Conservation (phyloP, 2,329 filamentous ascomycete species). For the Xylariaceae sp. region DNA sequence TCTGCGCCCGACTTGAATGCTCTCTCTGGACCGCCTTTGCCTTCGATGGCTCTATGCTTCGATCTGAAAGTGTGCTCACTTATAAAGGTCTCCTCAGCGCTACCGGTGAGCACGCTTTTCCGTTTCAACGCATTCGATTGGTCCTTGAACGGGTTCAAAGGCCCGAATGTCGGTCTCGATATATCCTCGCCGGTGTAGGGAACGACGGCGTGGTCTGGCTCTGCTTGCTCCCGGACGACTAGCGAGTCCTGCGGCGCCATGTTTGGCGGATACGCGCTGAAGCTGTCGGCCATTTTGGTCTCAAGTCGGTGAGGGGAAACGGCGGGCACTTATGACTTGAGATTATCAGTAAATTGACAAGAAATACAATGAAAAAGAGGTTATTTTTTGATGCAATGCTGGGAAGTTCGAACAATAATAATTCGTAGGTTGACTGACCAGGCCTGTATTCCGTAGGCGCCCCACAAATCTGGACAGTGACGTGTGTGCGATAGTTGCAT, state of each 20-base stretch:
- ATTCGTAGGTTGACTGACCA: not conserved
- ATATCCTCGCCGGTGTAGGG: constrained; percentile 69
- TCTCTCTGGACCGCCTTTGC: constrained; percentile 52
- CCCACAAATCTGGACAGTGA: not conserved
- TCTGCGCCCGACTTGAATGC: constrained; percentile 51
- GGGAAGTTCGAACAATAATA: not conserved
- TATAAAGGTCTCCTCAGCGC: constrained; percentile 80
- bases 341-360: not conserved
- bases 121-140: constrained; percentile 59
- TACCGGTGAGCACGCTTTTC: constrained; percentile 79
- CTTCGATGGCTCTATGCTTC: constrained; percentile 79
- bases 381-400: not conserved
- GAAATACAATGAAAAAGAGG: not conserved
- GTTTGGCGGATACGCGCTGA: constrained; percentile 60
- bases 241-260: constrained; percentile 61
- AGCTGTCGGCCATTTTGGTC: constrained; percentile 48
- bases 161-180: constrained; percentile 59
- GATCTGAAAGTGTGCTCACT: constrained; percentile 86
- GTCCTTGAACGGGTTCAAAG: constrained; percentile 69
- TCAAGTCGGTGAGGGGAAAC: not conserved
- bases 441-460: not conserved
- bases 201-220: constrained; percentile 55
- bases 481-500: not conserved
- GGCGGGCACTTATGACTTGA: not conserved
- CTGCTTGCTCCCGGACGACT: constrained; percentile 51